Evolutionary conservation across 305 asterid species (phyloP).

Genomic region (Plantago lanceolata): DNA sequence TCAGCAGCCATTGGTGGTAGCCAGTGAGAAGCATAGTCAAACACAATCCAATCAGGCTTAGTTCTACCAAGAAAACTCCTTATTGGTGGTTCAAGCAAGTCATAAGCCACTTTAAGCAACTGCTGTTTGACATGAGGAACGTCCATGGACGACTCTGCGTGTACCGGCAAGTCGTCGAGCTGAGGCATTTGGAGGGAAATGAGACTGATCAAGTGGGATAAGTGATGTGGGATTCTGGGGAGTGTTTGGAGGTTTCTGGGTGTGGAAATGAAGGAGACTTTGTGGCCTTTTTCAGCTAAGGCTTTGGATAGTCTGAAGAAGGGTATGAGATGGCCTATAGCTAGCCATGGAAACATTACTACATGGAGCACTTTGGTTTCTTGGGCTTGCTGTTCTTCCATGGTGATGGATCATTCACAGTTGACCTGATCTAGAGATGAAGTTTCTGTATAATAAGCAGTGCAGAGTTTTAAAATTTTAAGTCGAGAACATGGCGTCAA

Average conservation of each 20-base stretch:
- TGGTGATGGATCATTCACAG: slow-evolving; percentile 22
- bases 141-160: slow-evolving; percentile 91
- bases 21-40: slow-evolving; percentile 84
- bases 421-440: not conserved
- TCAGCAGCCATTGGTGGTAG: slow-evolving; percentile 46
- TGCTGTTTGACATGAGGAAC: slow-evolving; percentile 61
- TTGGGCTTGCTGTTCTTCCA: slow-evolving; percentile 33
- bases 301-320: slow-evolving; percentile 49
- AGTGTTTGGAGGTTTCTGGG: slow-evolving; percentile 65
- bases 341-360: slow-evolving; percentile 91
- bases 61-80: slow-evolving; percentile 52
- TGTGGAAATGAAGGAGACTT: slow-evolving; percentile 65
- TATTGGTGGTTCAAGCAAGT: slow-evolving; percentile 47
- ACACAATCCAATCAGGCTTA: slow-evolving; percentile 73
- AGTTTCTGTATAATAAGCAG: no score
- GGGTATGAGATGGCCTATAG: slow-evolving; percentile 83
- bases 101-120: slow-evolving; percentile 67
- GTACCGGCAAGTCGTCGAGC: slow-evolving; percentile 46
- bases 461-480: not conserved
- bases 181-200: slow-evolving; percentile 47
- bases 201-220: slow-evolving; percentile 43
- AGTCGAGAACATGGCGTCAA: slow-evolving; percentile 1
- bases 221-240: slow-evolving; percentile 39
- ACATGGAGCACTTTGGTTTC: slow-evolving; percentile 44
- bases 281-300: slow-evolving; percentile 65